Evolutionary conservation across 202 grass and related monocot genomes (phyloP), one percentile per base, ranked within the genome.

Genomic region (Brachypodium distachyon): DNA sequence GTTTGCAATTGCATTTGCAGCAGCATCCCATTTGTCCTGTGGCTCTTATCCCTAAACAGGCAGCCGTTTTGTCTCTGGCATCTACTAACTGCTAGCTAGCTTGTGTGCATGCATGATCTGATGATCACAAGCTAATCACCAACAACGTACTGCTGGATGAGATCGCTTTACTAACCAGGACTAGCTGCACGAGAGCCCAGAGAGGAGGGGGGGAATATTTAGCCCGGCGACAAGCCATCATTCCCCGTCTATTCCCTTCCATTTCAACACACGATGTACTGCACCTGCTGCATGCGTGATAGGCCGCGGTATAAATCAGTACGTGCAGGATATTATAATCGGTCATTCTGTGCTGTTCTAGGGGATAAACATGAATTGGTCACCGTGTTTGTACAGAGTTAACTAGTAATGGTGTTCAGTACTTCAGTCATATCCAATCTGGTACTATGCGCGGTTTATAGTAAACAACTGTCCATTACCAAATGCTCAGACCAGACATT

Each of bases 21-120:
- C n/a, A n/a, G n/a, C n/a, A n/a, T n/a, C n/a, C n/a, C n/a, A 17
- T 78, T 91, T 91, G 85, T 83, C 85, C 81, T 46, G 12, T 82
- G 88, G 84, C 71, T 76, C 88, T 91, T 88, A 88, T 81, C 88
- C 81, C 88, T 88, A 91, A 90, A 90, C 84, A 87, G 31, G 79
- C 54, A 87, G 32, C 78, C 74, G 21, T 80, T 37, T 87, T 86
- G 79, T 70, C 78, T 19, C 40, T 79, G 81, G 82, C 87, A 21
- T 68, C 67, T 86, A 79, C 66, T 29, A 55, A 27, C 2, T 7
- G 28, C n/a, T n/a, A n/a, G n/a, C n/a, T n/a, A n/a, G n/a, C 3
- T n/a, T 33, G 26, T 14, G 16, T 29, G 5, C 13, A 29, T 29
- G 29, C 6, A 17, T 27, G 39, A 58, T 59, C 56, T 66, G 16